A percentile compares a stretch with the other conserved stretches of the same genome.
These are phyloP conservation scores for Solanum hybrid DNA, from an alignment of 305 asterid species.

Conservation along the genomic window DNA sequence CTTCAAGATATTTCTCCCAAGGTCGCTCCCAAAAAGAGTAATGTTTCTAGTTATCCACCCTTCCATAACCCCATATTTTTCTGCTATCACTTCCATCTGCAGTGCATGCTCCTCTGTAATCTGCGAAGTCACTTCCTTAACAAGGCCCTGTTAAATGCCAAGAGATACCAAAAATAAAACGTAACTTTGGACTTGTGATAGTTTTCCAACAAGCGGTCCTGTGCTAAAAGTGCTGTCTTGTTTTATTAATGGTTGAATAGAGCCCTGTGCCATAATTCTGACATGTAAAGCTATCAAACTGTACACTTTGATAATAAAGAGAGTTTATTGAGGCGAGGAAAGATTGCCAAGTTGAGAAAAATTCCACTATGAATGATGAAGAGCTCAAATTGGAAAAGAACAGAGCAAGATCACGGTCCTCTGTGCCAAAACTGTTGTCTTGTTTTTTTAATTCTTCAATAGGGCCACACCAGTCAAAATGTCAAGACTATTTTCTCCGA, in stretches of 20 bases:
- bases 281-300: not conserved
- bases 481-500: not conserved
- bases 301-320: not conserved
- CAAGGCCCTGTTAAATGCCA: not conserved
- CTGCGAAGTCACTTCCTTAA: not conserved
- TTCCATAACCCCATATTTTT: not conserved
- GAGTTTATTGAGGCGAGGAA: not conserved
- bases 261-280: not conserved
- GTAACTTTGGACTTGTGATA: not conserved
- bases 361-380: not conserved
- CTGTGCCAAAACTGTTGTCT: not conserved
- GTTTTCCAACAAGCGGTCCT: not conserved
- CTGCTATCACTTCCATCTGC: not conserved
- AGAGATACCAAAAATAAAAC: not conserved
- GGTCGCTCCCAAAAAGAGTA: not conserved
- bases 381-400: not conserved
- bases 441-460: not conserved
- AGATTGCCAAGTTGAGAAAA: not conserved
- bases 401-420: not conserved
- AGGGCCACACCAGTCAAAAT: not conserved
- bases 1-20: not conserved
- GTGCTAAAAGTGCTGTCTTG: not conserved
- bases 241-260: not conserved
- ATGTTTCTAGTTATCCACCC: not conserved
- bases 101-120: not conserved